Conservation (phyloP, 2,329 filamentous ascomycete species). For the Fusarium napiforme region DNA sequence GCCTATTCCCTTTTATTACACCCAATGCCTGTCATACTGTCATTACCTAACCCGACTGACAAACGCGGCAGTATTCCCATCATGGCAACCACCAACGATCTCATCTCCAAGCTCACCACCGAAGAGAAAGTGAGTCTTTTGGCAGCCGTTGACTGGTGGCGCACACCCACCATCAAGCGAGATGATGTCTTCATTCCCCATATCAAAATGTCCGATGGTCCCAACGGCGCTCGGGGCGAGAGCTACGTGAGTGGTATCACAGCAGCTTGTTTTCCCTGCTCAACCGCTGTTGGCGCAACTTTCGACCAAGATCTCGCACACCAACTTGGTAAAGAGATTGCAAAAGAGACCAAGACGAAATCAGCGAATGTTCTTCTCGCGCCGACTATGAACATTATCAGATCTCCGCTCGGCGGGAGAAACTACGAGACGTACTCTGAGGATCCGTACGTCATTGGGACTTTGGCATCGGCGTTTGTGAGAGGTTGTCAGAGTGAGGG, state of each 20-base stretch:
- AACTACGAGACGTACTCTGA: slow-evolving; percentile 21
- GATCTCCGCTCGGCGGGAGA: slow-evolving; percentile 1
- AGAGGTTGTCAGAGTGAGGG: slow-evolving; percentile 4
- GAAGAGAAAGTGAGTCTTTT: not conserved
- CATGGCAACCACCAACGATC: not conserved
- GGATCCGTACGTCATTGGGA: not conserved
- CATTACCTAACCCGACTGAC: too few species aligned
- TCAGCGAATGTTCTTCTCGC: slow-evolving; percentile 9
- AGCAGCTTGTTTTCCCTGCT: slow-evolving; percentile 12
- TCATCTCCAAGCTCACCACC: not conserved
- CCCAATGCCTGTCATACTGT: not conserved
- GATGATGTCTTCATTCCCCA: slow-evolving; percentile 6
- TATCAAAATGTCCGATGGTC: slow-evolving; percentile 8
- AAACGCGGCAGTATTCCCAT: not conserved
- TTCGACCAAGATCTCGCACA: not conserved
- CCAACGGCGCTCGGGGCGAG: not conserved
- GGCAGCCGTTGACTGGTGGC: slow-evolving; percentile 10
- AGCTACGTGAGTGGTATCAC: slow-evolving; percentile 16
- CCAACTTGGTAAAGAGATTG: not conserved
- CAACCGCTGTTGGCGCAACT: not conserved
- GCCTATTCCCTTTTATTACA: not conserved
- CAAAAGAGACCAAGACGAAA: slow-evolving; percentile 2
- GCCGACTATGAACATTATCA: slow-evolving; percentile 7
- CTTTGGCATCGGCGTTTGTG: slow-evolving; percentile 7
- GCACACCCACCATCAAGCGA: not conserved